Evolutionary conservation across 108 stramenopile genomes (phyloP).

Genomic region (Skeletonema costatum): DNA sequence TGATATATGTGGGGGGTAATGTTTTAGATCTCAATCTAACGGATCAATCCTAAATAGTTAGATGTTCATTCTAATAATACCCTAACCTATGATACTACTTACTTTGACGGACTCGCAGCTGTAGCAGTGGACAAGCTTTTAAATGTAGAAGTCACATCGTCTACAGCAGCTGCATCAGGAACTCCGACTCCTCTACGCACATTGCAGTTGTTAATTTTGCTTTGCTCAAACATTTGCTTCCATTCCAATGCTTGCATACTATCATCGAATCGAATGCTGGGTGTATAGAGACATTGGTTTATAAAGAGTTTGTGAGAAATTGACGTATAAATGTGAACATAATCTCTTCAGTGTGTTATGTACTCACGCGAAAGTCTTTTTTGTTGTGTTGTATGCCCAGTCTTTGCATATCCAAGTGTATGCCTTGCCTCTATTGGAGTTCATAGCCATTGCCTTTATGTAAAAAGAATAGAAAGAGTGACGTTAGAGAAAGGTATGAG

Average conservation of each 20-base stretch:
- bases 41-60: neutral
- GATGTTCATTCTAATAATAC: neutral
- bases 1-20: neutral
- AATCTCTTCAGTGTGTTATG: too few species aligned
- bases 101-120: neutral
- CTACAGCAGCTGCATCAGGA: slow-evolving; percentile 13
- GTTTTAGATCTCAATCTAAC: neutral
- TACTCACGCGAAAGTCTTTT: slow-evolving; percentile 11
- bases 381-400: slow-evolving; percentile 21
- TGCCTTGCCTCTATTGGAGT: slow-evolving; percentile 22
- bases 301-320: too few species aligned
- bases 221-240: slow-evolving; percentile 16
- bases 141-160: slow-evolving; percentile 17
- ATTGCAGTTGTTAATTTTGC: slow-evolving; percentile 18
- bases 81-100: neutral
- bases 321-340: too few species aligned
- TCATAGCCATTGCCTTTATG: slow-evolving; percentile 11
- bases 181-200: slow-evolving; percentile 25
- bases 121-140: slow-evolving; percentile 7
- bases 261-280: slow-evolving; percentile 22
- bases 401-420: slow-evolving; percentile 30
- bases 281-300: too few species aligned
- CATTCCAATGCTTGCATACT: slow-evolving; percentile 15
- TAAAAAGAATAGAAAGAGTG: neutral
- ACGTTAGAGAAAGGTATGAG: neutral